These are phyloP conservation scores for Mortierella claussenii DNA, from an alignment of 192 early-diverging fungal genomes.

Conservation along the genomic window DNA sequence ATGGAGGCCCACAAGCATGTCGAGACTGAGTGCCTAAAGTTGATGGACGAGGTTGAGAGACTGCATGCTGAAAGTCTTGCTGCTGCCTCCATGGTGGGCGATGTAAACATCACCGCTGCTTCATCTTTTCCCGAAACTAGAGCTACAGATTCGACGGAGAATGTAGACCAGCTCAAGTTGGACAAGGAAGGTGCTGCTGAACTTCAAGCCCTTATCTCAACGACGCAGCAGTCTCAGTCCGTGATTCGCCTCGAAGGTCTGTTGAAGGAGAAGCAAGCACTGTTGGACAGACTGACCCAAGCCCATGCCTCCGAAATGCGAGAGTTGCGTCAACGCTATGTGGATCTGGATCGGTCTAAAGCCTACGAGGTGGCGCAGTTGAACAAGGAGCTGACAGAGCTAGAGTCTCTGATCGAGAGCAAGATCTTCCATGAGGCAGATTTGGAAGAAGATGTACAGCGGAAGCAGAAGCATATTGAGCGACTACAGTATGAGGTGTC, in stretches of 20 bases:
- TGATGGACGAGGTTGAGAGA: constrained; percentile 80
- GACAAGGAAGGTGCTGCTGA: constrained; percentile 7
- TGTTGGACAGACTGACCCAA: constrained; percentile 56
- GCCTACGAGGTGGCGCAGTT: constrained; percentile 67
- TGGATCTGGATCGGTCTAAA: constrained; percentile 68
- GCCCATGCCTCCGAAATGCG: constrained; percentile 63
- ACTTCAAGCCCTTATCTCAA: constrained; percentile 8
- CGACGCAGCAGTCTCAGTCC: constrained; percentile 43
- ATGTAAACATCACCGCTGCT: neutral
- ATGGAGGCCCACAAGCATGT: constrained; percentile 71
- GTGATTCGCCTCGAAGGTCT: constrained; percentile 51
- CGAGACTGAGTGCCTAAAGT: constrained; percentile 77
- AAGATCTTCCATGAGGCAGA: constrained; percentile 80
- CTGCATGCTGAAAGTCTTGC: constrained; percentile 65
- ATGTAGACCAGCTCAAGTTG: neutral
- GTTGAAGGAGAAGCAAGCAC: constrained; percentile 56
- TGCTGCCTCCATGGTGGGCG: constrained; percentile 3
- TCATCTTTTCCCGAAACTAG: too few species aligned
- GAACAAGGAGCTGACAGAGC: constrained; percentile 71
- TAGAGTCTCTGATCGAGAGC: constrained; percentile 78
- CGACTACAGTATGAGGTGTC: constrained; percentile 58
- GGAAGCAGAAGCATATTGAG: constrained; percentile 55
- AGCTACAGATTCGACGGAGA: neutral
- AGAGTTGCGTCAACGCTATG: constrained; percentile 58
- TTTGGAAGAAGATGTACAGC: constrained; percentile 66